Evolutionary conservation across 768 basidiomycete genomes (phyloP).

Genomic region (Kwoniella europaea): DNA sequence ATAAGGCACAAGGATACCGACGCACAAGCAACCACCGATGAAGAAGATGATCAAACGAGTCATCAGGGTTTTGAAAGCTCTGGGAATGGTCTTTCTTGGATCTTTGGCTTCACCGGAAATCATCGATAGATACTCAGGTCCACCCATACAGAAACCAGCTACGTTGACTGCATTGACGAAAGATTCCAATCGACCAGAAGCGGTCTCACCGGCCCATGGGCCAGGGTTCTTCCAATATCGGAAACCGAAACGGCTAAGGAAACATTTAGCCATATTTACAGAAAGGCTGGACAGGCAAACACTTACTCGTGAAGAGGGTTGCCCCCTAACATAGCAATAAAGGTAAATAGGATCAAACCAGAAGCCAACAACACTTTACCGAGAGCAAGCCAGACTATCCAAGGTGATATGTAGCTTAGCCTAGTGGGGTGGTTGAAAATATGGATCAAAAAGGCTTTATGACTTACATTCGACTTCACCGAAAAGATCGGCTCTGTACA

Average conservation of each 20-base stretch:
- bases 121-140: constrained; percentile 34
- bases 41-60: constrained; percentile 30
- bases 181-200: constrained; percentile 18
- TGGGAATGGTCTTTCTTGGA: constrained; percentile 23
- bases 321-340: constrained; percentile 68
- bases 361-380: constrained; percentile 61
- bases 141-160: constrained; percentile 28
- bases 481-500: constrained; percentile 29
- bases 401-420: too few relatives aligned
- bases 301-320: constrained; percentile 64
- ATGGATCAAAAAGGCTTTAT: not conserved
- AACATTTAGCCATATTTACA: not conserved
- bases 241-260: constrained; percentile 19
- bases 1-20: constrained; percentile 32
- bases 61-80: constrained; percentile 21
- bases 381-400: constrained; percentile 25
- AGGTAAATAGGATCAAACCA: constrained; percentile 65
- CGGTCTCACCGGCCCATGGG: constrained; percentile 16
- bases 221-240: constrained; percentile 38
- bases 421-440: too few relatives aligned
- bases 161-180: constrained; percentile 29
- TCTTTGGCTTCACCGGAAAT: constrained; percentile 32
- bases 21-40: constrained; percentile 28
- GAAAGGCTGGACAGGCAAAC: constrained; percentile 45
- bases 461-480: constrained; percentile 36